Base-by-base conservation (phyloP, 1,139 yeast species). In the Hansenula anomala region DNA sequence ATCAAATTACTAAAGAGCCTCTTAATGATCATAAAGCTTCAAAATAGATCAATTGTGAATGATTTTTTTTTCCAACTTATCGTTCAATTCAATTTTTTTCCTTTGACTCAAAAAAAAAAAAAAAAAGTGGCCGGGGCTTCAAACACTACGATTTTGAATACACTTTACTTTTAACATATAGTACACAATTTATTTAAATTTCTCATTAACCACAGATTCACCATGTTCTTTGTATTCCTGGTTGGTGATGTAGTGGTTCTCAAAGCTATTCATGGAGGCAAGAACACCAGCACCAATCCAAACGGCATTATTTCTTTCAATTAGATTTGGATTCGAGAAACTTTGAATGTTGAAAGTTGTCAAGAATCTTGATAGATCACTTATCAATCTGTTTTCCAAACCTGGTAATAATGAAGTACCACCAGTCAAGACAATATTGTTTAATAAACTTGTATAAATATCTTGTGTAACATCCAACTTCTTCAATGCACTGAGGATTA, bases 271-370 rank as follows among this genome's bases (percentile, higher is more conserved):
- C 46, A 64, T 63, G 43, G 71, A 68, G 15, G 83, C 76, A 51
- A 80, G 67, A 46, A 78, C 75, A 47, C 80, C 73, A 2, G 87
- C 86, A 30, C 88, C 88, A 28, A 77, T 55, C 88, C 88, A 80
- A 14, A 73, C 69, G 33, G 81, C 75, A 46, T 71, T 73, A 42
- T 66, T 72, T 51, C 78, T 70, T 48, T 80, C 86, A 35, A 60
- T 55, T 3, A 54, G 37, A 26, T 57, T 61, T 13, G 64, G 63
- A 36, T 66, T 61, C 19, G 67, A 46, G 46, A 60, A 64, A 3
- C 68, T 61, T 38, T 63, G 62, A 36, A 71, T 61, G 30, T 56
- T 55, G 47, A 63, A 67, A 54, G 75, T 77, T 14, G 83, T 80
- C 44, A 78, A 69, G 45, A 72, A 62, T 44, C 74, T 69, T 34